Evolutionary conservation across 2,329 filamentous ascomycete genomes (phyloP).

Genomic region (Paecilomyces dactylethromorphus): DNA sequence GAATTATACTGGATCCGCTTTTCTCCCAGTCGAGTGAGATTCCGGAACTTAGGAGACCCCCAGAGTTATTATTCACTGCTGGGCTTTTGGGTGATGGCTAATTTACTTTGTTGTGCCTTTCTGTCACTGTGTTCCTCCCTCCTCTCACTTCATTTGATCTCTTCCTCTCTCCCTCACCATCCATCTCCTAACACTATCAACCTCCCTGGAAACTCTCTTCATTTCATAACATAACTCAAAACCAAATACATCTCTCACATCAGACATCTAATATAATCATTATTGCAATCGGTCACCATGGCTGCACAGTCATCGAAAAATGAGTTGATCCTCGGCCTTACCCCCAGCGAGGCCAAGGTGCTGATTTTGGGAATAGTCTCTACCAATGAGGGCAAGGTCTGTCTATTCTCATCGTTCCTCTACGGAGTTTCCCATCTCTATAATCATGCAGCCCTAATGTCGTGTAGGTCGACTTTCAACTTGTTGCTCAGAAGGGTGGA

Average conservation of each 20-base stretch:
- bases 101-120: neutral
- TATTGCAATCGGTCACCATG: neutral
- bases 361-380: slow-evolving; percentile 6
- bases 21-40: neutral
- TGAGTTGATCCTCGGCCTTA: slow-evolving; percentile 1
- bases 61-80: neutral
- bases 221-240: neutral
- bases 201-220: neutral
- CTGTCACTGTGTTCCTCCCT: neutral
- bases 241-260: neutral
- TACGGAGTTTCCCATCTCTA: neutral
- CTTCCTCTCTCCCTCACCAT: slow-evolving; percentile 1
- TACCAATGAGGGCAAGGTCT: slow-evolving; percentile 4
- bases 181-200: neutral
- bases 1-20: neutral
- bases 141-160: slow-evolving; percentile 4
- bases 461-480: slow-evolving; percentile 32
- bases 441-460: neutral
- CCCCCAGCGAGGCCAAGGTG: slow-evolving; percentile 4
- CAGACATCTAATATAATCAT: neutral
- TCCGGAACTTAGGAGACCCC: neutral
- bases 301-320: neutral
- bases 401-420: neutral
- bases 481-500: slow-evolving; percentile 26
- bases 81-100: neutral